Evolutionary conservation across 441 rosid genomes (phyloP).

Genomic region (Syzygium syzygioides): DNA sequence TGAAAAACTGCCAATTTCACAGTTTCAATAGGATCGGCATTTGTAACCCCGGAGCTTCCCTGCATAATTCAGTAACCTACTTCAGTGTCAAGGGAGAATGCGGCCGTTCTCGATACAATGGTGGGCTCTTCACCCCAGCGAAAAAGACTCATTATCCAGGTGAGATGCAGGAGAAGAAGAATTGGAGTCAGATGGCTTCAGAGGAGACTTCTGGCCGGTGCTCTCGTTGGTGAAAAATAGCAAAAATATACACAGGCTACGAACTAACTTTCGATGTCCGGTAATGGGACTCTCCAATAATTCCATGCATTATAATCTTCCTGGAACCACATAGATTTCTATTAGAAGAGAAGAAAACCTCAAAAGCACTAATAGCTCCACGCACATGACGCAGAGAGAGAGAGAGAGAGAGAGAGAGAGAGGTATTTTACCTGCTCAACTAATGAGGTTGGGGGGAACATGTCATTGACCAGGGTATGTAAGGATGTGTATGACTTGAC

Average conservation of each 20-base stretch:
- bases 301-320: constrained; percentile 86
- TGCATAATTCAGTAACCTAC: neutral
- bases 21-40: neutral
- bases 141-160: neutral
- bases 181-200: neutral
- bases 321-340: constrained; percentile 25
- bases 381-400: neutral
- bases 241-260: neutral
- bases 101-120: neutral
- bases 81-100: neutral
- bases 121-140: neutral
- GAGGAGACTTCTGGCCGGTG: neutral
- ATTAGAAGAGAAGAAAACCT: neutral
- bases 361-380: neutral
- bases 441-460: constrained; percentile 78
- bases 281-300: constrained; percentile 68
- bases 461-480: constrained; percentile 83
- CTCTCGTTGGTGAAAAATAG: neutral
- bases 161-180: neutral
- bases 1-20: neutral
- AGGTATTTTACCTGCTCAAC: constrained; percentile 56
- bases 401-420: neutral
- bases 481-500: constrained; percentile 73
- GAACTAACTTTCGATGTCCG: constrained; percentile 38
- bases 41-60: neutral